Base-by-base conservation (phyloP, 1,284 basidiomycete genomes). In the Laetiporus sulphureus region DNA sequence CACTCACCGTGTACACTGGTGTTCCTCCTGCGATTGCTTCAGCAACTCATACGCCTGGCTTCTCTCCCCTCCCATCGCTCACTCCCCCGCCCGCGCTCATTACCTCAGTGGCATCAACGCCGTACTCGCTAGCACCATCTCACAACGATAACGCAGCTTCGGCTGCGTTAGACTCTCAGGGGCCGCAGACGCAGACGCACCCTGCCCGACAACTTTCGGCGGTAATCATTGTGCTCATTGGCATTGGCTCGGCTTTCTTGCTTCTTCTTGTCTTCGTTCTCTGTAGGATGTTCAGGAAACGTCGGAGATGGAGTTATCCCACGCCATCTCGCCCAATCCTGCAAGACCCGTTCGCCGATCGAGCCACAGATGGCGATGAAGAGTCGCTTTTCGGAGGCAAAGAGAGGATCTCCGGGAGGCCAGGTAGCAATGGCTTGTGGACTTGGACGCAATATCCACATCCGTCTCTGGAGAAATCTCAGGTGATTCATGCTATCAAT, bases 381-480 rank as follows among this genome's bases (percentile, higher is more conserved):
- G 79, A 79, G 22, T 85, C 84, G 2, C 62, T 86, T 30, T 87
- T 87, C 54, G 84, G 83, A 13, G 83, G 84, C 2, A 77, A 79
- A 51, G 83, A 86, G 55, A 63, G 74, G 20, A 62, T 72, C 30
- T 84, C 83, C 1, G 56, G 48, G 1, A 61, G 67, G 20, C 63
- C 68, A 46, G 67, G 65, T 11, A 53, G 51, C 40, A 68, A 66
- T 41, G 66, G 68, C 2, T 57, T 69, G 21, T 76, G 71, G 67
- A 65, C 70, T 30, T 85, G 81, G 81, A 74, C 77, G 2, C 76
- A 79, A 49, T 83, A 83, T 55, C 67, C 58, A 10, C 60, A 55
- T 18, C 46, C 51, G 1, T 49, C 52, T 16, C 12, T 49, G 3
- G 35, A 10, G 21, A 53, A 49, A 40, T 42, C 49, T 19, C 37